phyloP scores from a whole-genome alignment of 306 rosid species.

The Medicago lupulina region DNA sequence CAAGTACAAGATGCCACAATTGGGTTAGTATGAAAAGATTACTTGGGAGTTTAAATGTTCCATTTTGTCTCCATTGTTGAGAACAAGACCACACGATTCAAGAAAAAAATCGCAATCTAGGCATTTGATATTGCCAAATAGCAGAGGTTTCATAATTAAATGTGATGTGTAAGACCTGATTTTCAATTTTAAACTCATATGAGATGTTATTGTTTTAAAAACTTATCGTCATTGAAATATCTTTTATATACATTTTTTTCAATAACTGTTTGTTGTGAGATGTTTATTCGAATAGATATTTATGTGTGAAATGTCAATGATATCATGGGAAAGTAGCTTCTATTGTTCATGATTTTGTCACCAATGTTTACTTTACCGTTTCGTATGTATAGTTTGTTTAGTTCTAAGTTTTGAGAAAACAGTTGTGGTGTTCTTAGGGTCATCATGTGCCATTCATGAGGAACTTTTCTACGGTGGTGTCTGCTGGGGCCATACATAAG shows the following conservation, averaged over 20 bases:
- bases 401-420: conserved; percentile 21
- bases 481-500: conserved; percentile 48
- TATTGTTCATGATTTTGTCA: neutral
- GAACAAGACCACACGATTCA: too few species aligned
- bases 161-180: neutral
- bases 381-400: conserved; percentile 14
- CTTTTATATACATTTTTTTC: neutral
- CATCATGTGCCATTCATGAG: conserved; percentile 46
- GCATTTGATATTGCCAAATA: too few species aligned
- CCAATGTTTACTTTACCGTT: neutral
- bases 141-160: too few species aligned
- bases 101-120: neutral
- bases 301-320: neutral
- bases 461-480: conserved; percentile 56
- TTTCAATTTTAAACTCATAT: neutral
- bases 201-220: neutral
- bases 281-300: neutral
- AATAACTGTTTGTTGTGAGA: neutral
- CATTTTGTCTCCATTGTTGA: too few species aligned
- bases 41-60: too few species aligned
- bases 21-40: too few species aligned
- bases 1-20: too few species aligned
- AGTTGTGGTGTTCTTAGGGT: conserved; percentile 52
- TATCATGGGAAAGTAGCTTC: conserved; percentile 8
- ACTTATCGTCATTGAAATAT: neutral